Evolutionary conservation across 139 green algal genomes (phyloP).

Genomic region (Raphidocelis subcapitata): DNA sequence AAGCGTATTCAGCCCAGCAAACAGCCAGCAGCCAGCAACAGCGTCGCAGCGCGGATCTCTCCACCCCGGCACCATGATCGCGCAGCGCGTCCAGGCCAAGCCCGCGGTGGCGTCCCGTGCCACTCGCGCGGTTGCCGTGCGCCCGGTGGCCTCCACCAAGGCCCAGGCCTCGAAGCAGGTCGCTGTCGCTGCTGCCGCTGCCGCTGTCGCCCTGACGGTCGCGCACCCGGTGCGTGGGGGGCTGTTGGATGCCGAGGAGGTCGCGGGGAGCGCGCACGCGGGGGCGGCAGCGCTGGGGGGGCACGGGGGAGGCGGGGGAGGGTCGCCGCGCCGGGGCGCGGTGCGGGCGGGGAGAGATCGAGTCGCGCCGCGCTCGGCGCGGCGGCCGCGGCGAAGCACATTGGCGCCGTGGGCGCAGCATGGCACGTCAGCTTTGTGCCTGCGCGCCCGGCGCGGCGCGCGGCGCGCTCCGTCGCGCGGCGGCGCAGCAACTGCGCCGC

Average conservation of each 20-base stretch:
- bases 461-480: no score
- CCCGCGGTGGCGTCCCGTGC: neutral
- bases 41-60: neutral
- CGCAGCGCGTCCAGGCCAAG: neutral
- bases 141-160: constrained; percentile 18
- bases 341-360: neutral
- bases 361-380: neutral
- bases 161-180: constrained; percentile 6
- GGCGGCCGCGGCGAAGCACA: neutral
- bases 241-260: no score
- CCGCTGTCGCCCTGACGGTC: constrained; percentile 4
- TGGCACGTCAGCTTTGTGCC: no score
- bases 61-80: neutral
- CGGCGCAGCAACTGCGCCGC: no score
- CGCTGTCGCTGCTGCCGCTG: constrained; percentile 4
- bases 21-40: neutral
- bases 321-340: neutral
- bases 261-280: neutral
- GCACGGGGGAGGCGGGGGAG: neutral
- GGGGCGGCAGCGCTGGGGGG: neutral
- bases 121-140: constrained; percentile 3
- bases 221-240: constrained; percentile 2
- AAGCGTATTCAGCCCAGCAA: no score
- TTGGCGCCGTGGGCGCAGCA: no score
- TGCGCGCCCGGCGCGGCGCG: no score